A percentile compares a stretch with the other conserved stretches of the same genome.
These are phyloP conservation scores for Aquanectria penicillioides DNA, from an alignment of 2,329 filamentous ascomycete genomes.

Conservation along the genomic window DNA sequence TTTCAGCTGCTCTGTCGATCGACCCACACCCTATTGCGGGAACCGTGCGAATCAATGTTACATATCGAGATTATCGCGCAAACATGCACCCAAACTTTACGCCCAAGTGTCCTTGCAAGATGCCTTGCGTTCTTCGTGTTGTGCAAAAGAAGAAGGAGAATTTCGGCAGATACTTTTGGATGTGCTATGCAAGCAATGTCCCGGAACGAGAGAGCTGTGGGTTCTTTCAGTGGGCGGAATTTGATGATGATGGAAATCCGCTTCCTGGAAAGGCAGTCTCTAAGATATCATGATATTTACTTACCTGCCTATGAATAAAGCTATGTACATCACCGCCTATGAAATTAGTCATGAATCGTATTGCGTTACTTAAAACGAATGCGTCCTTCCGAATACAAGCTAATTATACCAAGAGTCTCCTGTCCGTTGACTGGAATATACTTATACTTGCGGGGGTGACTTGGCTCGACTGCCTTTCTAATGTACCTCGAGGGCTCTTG, in stretches of 20 bases:
- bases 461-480: too few relatives aligned
- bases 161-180: conserved; percentile 88
- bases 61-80: conserved; percentile 86
- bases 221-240: conserved; percentile 87
- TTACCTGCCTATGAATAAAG: too few relatives aligned
- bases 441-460: too few relatives aligned
- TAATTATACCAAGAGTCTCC: too few relatives aligned
- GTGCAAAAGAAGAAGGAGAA: conserved; percentile 83
- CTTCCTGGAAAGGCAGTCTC: conserved; percentile 28
- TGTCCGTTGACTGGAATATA: too few relatives aligned
- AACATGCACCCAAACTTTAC: conserved; percentile 81
- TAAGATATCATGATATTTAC: not conserved
- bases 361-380: too few relatives aligned
- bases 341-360: too few relatives aligned
- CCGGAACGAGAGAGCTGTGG: conserved; percentile 76
- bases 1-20: conserved; percentile 78
- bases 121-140: conserved; percentile 76
- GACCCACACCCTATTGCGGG: conserved; percentile 86
- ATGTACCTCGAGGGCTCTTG: too few relatives aligned
- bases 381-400: too few relatives aligned
- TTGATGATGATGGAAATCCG: conserved; percentile 87
- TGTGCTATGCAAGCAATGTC: conserved; percentile 83
- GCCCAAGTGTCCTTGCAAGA: conserved; percentile 79
- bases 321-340: too few relatives aligned
- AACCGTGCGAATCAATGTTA: conserved; percentile 89